Conservation (phyloP, 768 basidiomycete species). For the Megacollybia marginata region DNA sequence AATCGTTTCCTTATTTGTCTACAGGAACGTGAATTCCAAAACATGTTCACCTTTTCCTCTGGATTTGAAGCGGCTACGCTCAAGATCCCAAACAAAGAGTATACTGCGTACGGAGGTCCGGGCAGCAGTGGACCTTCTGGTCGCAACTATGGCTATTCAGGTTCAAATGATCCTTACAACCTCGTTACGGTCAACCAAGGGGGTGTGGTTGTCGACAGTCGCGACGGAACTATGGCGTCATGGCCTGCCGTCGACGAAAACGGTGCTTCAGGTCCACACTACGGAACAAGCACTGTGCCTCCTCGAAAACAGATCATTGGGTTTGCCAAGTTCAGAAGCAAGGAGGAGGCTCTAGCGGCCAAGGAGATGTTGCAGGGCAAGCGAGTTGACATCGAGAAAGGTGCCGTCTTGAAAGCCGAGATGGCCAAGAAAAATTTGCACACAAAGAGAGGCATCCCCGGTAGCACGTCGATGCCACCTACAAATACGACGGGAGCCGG, state of each 20-base stretch:
- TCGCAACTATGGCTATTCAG: slow-evolving; percentile 28
- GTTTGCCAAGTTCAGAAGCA: slow-evolving; percentile 90
- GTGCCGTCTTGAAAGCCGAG: slow-evolving; percentile 90
- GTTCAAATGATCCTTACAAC: slow-evolving; percentile 77
- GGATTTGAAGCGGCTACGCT: slow-evolving; percentile 98
- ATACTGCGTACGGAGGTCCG: slow-evolving; percentile 58
- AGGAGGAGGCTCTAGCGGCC: slow-evolving; percentile 82
- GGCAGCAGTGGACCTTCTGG: slow-evolving; percentile 9
- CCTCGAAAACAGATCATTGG: slow-evolving; percentile 96
- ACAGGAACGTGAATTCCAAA: slow-evolving; percentile 98
- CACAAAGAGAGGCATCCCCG: slow-evolving; percentile 76
- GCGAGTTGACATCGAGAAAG: slow-evolving; percentile 88
- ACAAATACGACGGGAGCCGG: slow-evolving; percentile 10
- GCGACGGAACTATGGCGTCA: slow-evolving; percentile 65
- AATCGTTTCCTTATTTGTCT: slow-evolving; percentile 1
- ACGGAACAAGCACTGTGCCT: slow-evolving; percentile 24
- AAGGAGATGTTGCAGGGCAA: slow-evolving; percentile 84
- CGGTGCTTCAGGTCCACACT: slow-evolving; percentile 18
- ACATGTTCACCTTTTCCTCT: slow-evolving; percentile 95
- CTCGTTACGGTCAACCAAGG: slow-evolving; percentile 79
- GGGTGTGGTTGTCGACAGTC: slow-evolving; percentile 74
- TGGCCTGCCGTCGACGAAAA: slow-evolving; percentile 48
- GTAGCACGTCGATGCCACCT: slow-evolving; percentile 8
- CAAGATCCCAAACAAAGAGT: slow-evolving; percentile 94
- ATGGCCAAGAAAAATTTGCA: slow-evolving; percentile 99